These are phyloP conservation scores for Herpotrichia juniperi DNA, from an alignment of 2,329 filamentous ascomycete genomes.

Conservation along the genomic window DNA sequence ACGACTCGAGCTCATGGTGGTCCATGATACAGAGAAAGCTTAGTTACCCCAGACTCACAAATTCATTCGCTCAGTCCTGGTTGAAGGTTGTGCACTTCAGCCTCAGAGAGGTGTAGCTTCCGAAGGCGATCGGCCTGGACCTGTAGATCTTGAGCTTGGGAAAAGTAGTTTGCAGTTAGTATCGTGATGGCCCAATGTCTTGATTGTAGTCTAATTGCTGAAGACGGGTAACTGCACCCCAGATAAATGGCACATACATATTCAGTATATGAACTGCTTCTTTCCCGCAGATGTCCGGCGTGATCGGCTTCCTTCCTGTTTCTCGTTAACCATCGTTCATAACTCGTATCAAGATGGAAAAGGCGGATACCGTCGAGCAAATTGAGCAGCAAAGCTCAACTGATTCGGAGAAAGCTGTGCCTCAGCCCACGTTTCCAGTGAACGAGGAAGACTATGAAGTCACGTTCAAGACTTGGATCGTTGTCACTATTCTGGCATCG, in stretches of 20 bases:
- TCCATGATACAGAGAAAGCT: not conserved
- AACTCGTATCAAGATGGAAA: not conserved
- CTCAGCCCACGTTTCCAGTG: not conserved
- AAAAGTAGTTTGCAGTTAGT: not conserved
- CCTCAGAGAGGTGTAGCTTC: not conserved
- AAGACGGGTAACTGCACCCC: not conserved
- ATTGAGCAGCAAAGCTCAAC: not conserved
- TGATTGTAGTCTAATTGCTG: not conserved
- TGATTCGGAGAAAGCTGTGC: not conserved
- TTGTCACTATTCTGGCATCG: slow-evolving; percentile 7
- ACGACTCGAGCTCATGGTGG: not conserved
- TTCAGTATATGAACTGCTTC: not conserved
- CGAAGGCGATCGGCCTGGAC: not conserved
- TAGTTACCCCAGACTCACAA: not conserved
- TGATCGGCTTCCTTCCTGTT: not conserved
- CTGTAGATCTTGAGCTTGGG: not conserved
- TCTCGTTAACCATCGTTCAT: not conserved
- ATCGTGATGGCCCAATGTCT: too few relatives aligned
- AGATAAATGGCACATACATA: not conserved
- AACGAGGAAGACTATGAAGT: slow-evolving; percentile 4
- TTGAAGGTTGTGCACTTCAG: not conserved
- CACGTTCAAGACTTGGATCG: slow-evolving; percentile 16
- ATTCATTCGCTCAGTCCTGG: not conserved
- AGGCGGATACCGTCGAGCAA: not conserved
- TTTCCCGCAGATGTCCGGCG: not conserved